These are phyloP conservation scores for Colletotrichum tofieldiae DNA, from an alignment of 2,329 filamentous ascomycete genomes.

Conservation along the genomic window DNA sequence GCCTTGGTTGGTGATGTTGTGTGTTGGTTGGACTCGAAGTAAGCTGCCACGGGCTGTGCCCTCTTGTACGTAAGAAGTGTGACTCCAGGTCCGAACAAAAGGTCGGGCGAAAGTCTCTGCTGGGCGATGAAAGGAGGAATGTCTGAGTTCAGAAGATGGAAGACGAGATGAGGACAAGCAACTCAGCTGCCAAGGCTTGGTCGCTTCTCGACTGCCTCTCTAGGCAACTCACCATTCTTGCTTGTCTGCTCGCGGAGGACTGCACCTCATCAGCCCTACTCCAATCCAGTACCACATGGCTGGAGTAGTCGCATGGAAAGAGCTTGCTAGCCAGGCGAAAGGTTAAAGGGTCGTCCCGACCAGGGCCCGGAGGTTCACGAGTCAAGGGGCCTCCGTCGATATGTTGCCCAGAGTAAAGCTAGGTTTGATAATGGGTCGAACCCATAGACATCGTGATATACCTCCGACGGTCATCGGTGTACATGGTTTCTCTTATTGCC, in stretches of 20 bases:
- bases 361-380: background rate
- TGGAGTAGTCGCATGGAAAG: background rate
- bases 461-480: conserved; percentile 2
- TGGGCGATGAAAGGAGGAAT: conserved; percentile 20
- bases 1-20: conserved; percentile 14
- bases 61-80: conserved; percentile 9
- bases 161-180: conserved; percentile 23
- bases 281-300: conserved; percentile 20
- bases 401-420: conserved; percentile 5
- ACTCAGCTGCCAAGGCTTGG: conserved; percentile 3
- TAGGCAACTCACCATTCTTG: conserved; percentile 3
- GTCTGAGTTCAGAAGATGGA: conserved; percentile 24
- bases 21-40: conserved; percentile 9
- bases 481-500: background rate
- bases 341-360: conserved; percentile 26
- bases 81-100: conserved; percentile 17
- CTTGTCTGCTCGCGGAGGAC: conserved; percentile 16
- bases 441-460: conserved; percentile 1
- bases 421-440: conserved; percentile 7
- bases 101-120: conserved; percentile 21
- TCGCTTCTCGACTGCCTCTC: background rate
- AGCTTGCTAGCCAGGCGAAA: conserved; percentile 8
- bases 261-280: conserved; percentile 10
- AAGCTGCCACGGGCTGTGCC: conserved; percentile 21
- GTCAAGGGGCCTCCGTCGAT: background rate